Evolutionary conservation across 1,284 basidiomycete species (phyloP), one percentile per base, ranked within the genome.

Genomic region (Heliocybe sulcata): DNA sequence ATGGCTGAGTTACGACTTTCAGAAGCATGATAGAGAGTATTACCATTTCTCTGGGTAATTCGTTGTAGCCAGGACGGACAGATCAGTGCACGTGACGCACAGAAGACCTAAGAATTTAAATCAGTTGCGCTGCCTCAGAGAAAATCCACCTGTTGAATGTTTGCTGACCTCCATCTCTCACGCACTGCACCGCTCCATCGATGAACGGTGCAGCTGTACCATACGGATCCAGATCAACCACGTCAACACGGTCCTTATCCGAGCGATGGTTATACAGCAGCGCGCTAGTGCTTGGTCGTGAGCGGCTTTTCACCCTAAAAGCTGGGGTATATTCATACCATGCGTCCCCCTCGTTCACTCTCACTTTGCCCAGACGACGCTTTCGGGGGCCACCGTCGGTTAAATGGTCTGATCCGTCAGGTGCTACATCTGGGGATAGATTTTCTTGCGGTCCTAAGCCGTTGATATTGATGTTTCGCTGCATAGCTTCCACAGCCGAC

Each of bases 121-220:
- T 9, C 10, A 48, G 31, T n/a, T n/a, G n/a, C n/a, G n/a, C n/a
- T n/a, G n/a, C n/a, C n/a, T n/a, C n/a, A n/a, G n/a, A n/a, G n/a
- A n/a, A 35, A 27, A 23, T 53, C 29, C n/a, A 19, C 27, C 26
- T 47, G 47, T 53, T 26, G n/a, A 19, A 29, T n/a, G 48, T 45
- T 1, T 20, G 59, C 75, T 60, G 53, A 86, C 93, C 94, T 65
- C 90, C 93, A 61, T 97, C 94, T 23, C 83, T 81, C 2, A 98
- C 79, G 55, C 83, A 85, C 64, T 97, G 94, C n/a, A 99, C 86
- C 0, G 96, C 94, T n/a, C 87, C 88, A 64, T 99, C 97, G 29
- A 99, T 85, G 69, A 99, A 99, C 0, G 95, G 94, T 2, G 94
- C 90, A 0, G 97, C 97, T 3, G 94, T 96, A 0, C 97, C 97